Percentiles rank a stretch among this genome's conserved stretches.
phyloP scores from a whole-genome alignment of 352 stramenopile species.

The Phytophthora megakarya region DNA sequence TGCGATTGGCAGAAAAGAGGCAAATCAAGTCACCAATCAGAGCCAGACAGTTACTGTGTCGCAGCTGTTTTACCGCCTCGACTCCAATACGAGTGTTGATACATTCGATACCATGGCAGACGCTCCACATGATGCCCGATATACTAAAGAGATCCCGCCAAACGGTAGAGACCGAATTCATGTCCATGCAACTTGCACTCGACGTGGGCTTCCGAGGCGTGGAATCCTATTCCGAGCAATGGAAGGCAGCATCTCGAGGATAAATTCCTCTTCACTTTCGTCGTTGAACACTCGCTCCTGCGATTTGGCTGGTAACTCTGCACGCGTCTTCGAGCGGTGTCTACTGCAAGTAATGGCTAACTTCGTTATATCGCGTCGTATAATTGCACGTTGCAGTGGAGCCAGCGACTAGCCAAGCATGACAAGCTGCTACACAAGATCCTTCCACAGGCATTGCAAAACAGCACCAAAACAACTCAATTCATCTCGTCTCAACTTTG shows the following conservation, averaged over 20 bases:
- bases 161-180: not conserved
- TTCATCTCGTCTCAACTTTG: conserved; percentile 24
- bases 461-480: conserved; percentile 12
- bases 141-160: conserved; percentile 13
- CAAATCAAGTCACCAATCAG: conserved; percentile 21
- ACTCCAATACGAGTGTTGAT: conserved; percentile 4
- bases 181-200: not conserved
- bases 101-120: not conserved
- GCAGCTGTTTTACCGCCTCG: conserved; percentile 13
- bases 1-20: conserved; percentile 30
- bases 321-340: too few species aligned
- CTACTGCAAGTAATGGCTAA: conserved; percentile 26
- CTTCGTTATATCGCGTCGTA: conserved; percentile 23
- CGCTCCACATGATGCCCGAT: conserved; percentile 15
- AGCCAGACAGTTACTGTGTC: conserved; percentile 18
- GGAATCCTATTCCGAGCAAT: too few species aligned
- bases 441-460: conserved; percentile 18
- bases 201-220: not conserved
- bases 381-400: conserved; percentile 11
- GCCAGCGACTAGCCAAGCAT: conserved; percentile 26
- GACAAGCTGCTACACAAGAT: conserved; percentile 18
- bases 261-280: conserved; percentile 11
- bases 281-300: conserved; percentile 14
- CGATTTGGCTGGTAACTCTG: conserved; percentile 3
- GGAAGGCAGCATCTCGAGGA: conserved; percentile 4